Conservation (phyloP, 2,329 filamentous ascomycete genomes). For the Colletotrichum acutatum region DNA sequence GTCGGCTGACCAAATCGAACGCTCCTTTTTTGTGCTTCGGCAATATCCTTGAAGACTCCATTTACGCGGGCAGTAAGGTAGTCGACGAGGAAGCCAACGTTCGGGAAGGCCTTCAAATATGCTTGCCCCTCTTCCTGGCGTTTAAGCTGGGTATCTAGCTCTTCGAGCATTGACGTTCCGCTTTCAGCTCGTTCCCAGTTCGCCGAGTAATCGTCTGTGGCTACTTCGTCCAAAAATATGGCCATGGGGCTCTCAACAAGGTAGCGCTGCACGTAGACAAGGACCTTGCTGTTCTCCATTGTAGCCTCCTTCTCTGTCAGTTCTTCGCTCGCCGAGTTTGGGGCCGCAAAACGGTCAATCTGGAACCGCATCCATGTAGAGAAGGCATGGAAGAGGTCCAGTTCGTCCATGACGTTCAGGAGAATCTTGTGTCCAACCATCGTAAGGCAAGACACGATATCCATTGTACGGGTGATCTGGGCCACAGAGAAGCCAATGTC, state of each 20-base stretch:
- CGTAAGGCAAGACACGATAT: conserved; percentile 79
- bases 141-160: conserved; percentile 55
- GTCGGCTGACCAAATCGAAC: conserved; percentile 72
- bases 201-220: conserved; percentile 61
- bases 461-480: conserved; percentile 73
- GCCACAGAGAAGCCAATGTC: conserved; percentile 73
- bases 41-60: conserved; percentile 74
- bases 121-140: conserved; percentile 57
- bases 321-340: conserved; percentile 73
- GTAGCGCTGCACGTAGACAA: conserved; percentile 81
- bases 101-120: conserved; percentile 64
- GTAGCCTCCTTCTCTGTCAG: conserved; percentile 80
- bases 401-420: conserved; percentile 77
- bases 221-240: conserved; percentile 66
- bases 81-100: conserved; percentile 71
- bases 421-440: conserved; percentile 81
- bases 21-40: conserved; percentile 75
- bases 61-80: conserved; percentile 68
- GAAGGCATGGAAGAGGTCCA: conserved; percentile 81
- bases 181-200: conserved; percentile 55
- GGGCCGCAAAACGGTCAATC: conserved; percentile 79
- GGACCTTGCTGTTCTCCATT: conserved; percentile 77
- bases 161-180: conserved; percentile 50
- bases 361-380: conserved; percentile 86
- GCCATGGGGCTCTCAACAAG: conserved; percentile 74